These are phyloP conservation scores for Colletotrichum sp. DNA, from an alignment of 2,329 filamentous ascomycete genomes.

Conservation along the genomic window DNA sequence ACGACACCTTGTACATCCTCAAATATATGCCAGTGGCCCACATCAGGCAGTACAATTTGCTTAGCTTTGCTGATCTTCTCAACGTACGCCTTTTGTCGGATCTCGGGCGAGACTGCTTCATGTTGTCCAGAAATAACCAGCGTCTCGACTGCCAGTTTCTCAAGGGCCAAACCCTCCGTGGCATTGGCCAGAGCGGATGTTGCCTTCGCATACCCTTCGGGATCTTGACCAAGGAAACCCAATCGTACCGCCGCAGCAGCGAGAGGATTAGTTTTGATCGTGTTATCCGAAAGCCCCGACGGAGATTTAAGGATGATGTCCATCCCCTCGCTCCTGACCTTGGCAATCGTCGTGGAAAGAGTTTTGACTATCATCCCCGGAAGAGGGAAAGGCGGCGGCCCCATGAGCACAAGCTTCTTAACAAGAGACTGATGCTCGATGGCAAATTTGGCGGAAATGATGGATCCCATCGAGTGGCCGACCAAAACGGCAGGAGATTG, in stretches of 20 bases:
- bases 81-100: constrained; percentile 22
- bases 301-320: constrained; percentile 38
- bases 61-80: constrained; percentile 29
- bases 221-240: constrained; percentile 51
- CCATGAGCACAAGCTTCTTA: constrained; percentile 50
- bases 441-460: constrained; percentile 50
- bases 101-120: constrained; percentile 41
- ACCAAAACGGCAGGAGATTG: constrained; percentile 43
- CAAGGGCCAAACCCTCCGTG: constrained; percentile 34
- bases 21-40: constrained; percentile 57
- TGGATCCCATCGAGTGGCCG: constrained; percentile 57
- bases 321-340: constrained; percentile 50
- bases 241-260: constrained; percentile 45
- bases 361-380: constrained; percentile 30
- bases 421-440: constrained; percentile 43
- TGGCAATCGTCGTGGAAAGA: constrained; percentile 37
- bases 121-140: constrained; percentile 50
- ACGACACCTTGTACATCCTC: constrained; percentile 46
- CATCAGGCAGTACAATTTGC: constrained; percentile 39
- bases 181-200: constrained; percentile 52
- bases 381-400: constrained; percentile 51
- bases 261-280: constrained; percentile 41
- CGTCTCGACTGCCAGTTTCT: constrained; percentile 34
- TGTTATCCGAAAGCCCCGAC: constrained; percentile 34
- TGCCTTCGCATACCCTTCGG: constrained; percentile 61